Conservation (phyloP, 768 basidiomycete genomes). For the Clathrus columnatus region DNA sequence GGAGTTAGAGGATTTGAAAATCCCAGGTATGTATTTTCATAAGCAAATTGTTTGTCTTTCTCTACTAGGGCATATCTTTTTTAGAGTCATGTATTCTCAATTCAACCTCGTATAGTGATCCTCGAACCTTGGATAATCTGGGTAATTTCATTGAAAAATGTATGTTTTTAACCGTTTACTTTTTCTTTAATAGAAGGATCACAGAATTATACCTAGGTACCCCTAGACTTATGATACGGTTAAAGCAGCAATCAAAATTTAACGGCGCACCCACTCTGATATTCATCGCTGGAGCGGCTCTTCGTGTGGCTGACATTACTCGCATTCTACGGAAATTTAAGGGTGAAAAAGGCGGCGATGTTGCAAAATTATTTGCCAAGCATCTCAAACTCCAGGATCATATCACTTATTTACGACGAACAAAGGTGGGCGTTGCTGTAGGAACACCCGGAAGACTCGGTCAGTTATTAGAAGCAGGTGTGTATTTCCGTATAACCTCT, state of each 20-base stretch:
- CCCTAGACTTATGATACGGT: slow-evolving; percentile 57
- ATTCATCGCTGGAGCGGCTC: slow-evolving; percentile 79
- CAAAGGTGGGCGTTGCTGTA: slow-evolving; percentile 81
- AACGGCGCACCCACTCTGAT: slow-evolving; percentile 83
- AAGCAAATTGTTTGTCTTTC: too few relatives aligned
- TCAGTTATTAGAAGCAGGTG: slow-evolving; percentile 45
- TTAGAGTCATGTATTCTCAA: slow-evolving; percentile 68
- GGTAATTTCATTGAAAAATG: slow-evolving; percentile 70
- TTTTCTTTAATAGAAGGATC: background rate
- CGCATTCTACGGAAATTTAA: slow-evolving; percentile 59
- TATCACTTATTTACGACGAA: slow-evolving; percentile 69
- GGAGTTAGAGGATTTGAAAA: slow-evolving; percentile 70
- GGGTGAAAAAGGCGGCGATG: slow-evolving; percentile 81
- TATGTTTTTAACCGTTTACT: slow-evolving; percentile 25
- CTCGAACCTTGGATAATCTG: slow-evolving; percentile 63
- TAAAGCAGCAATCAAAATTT: slow-evolving; percentile 67
- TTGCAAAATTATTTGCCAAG: slow-evolving; percentile 92
- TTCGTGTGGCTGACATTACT: slow-evolving; percentile 85
- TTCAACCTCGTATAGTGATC: slow-evolving; percentile 62
- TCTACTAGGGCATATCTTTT: slow-evolving; percentile 36
- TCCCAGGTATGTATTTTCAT: slow-evolving; percentile 54
- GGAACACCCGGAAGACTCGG: slow-evolving; percentile 90
- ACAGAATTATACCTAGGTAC: slow-evolving; percentile 17
- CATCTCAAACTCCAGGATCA: slow-evolving; percentile 90
- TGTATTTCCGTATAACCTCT: slow-evolving; percentile 46